A percentile compares a stretch with the other conserved stretches of the same genome.
Conservation (phyloP, 768 basidiomycete genomes). For the Boletus subparvulus region DNA sequence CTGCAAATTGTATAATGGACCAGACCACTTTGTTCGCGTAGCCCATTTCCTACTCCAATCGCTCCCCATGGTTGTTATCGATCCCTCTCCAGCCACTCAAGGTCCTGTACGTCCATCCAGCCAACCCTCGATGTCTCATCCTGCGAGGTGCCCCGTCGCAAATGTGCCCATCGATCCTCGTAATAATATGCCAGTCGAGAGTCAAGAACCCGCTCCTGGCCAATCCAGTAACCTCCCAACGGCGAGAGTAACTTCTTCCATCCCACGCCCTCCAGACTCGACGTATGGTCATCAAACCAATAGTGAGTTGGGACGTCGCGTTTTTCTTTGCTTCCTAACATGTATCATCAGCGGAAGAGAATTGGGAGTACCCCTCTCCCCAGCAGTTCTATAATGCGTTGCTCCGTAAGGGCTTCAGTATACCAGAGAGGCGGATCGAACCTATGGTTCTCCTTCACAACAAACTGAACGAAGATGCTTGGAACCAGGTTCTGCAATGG, state of each 20-base stretch:
- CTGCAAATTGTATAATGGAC: background rate
- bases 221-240: background rate
- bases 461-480: slow-evolving; percentile 10
- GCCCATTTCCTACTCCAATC: background rate
- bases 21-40: background rate
- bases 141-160: slow-evolving; percentile 7
- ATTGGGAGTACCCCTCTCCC: slow-evolving; percentile 14
- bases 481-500: slow-evolving; percentile 8
- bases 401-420: slow-evolving; percentile 7
- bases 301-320: background rate
- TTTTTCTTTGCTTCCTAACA: background rate
- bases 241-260: slow-evolving; percentile 1
- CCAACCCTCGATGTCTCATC: background rate
- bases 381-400: slow-evolving; percentile 16
- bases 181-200: slow-evolving; percentile 15
- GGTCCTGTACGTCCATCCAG: background rate
- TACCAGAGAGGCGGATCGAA: slow-evolving; percentile 3
- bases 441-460: slow-evolving; percentile 11
- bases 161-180: background rate
- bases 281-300: slow-evolving; percentile 11
- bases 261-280: slow-evolving; percentile 9
- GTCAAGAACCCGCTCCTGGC: slow-evolving; percentile 1
- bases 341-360: slow-evolving; percentile 3
- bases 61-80: background rate
- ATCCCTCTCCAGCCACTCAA: background rate